These are phyloP conservation scores for Staphylotrichum tortipilum DNA, from an alignment of 495 filamentous ascomycete species.

Conservation along the genomic window DNA sequence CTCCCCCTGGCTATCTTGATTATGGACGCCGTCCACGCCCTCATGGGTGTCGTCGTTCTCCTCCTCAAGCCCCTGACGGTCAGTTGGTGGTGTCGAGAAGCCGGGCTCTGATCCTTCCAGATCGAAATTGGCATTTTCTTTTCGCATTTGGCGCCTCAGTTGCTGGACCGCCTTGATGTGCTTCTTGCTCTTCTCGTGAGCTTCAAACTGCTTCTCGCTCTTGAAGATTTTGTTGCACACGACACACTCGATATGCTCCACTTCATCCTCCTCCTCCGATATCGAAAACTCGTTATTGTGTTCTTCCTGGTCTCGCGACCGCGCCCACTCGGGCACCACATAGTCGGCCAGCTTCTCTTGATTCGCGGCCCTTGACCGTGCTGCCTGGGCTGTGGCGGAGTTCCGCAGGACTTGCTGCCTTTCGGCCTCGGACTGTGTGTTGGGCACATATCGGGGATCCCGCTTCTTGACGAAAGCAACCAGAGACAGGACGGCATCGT, in stretches of 20 bases:
- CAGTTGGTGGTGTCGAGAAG: constrained; percentile 36
- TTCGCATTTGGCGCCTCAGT: constrained; percentile 71
- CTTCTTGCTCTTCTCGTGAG: constrained; percentile 96
- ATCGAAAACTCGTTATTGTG: constrained; percentile 33
- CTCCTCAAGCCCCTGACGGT: neutral
- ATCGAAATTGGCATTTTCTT: constrained; percentile 56
- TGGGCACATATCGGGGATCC: constrained; percentile 70
- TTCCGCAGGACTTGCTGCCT: constrained; percentile 72
- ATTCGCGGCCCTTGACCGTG: constrained; percentile 71
- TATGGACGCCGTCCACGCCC: neutral
- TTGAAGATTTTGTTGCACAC: constrained; percentile 90
- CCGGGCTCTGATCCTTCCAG: constrained; percentile 34
- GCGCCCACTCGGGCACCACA: constrained; percentile 71
- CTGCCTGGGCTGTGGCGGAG: constrained; percentile 74
- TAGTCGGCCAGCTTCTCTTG: constrained; percentile 57
- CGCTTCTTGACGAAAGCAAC: constrained; percentile 89
- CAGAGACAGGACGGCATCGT: constrained; percentile 79
- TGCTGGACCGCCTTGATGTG: constrained; percentile 77
- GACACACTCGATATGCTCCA: constrained; percentile 74
- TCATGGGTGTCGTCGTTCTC: neutral
- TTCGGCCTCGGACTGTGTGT: constrained; percentile 64
- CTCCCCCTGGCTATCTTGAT: constrained; percentile 1
- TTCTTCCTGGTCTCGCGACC: constrained; percentile 39
- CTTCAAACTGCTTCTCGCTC: constrained; percentile 81
- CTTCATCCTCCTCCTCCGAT: constrained; percentile 47